Percentiles rank a stretch among this genome's conserved stretches.
Conservation (phyloP, 345 rosid species). For the Rhizophora mangle region DNA sequence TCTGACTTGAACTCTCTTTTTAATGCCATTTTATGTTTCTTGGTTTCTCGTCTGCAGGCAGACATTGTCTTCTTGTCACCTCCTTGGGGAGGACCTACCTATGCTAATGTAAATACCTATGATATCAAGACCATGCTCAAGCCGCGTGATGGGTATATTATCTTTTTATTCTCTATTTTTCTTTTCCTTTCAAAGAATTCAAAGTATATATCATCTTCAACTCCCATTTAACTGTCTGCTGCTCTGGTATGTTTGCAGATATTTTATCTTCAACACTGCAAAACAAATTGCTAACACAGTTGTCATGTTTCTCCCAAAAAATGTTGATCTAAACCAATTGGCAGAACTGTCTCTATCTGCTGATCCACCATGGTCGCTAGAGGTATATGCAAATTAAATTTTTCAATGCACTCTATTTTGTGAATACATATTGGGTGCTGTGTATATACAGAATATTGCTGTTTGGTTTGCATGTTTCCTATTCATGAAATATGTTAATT, state of each 20-base stretch:
- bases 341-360: slow-evolving; percentile 70
- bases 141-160: slow-evolving; percentile 75
- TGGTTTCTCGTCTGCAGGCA: slow-evolving; percentile 43
- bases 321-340: slow-evolving; percentile 70
- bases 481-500: neutral
- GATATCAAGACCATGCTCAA: slow-evolving; percentile 77
- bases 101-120: slow-evolving; percentile 56
- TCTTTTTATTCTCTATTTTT: slow-evolving; percentile 5
- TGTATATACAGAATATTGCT: neutral
- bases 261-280: slow-evolving; percentile 56
- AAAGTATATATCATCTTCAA: neutral
- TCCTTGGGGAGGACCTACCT: slow-evolving; percentile 98
- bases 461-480: neutral
- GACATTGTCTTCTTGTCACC: slow-evolving; percentile 83
- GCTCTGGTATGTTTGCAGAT: slow-evolving; percentile 42
- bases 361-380: slow-evolving; percentile 63
- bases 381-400: slow-evolving; percentile 35
- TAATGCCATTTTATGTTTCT: neutral
- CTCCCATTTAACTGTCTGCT: slow-evolving; percentile 7
- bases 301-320: slow-evolving; percentile 89
- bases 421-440: slow-evolving; percentile 9
- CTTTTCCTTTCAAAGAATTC: neutral
- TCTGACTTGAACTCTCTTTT: neutral
- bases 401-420: slow-evolving; percentile 5
- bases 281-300: slow-evolving; percentile 56